Base-by-base conservation (phyloP, 768 basidiomycete species). In the Auricularia heimuer region DNA sequence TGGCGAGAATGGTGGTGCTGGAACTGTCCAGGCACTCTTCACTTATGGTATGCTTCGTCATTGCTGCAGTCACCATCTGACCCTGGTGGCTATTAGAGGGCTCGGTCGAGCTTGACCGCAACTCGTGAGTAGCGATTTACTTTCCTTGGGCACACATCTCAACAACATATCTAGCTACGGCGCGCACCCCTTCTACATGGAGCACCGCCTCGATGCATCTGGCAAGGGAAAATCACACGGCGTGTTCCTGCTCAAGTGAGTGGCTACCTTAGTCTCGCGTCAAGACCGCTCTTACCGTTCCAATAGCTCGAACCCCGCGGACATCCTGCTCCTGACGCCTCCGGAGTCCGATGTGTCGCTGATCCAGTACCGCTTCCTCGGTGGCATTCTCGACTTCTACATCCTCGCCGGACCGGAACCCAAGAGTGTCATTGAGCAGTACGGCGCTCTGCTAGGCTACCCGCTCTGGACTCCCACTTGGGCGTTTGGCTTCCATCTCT, bases 401-500 rank as follows among this genome's bases (percentile, higher is more conserved):
- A 75, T 87, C 39, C 66, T 75, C 37, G 66, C 77, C 8, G 81
- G 81, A 14, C 77, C 77, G 11, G 72, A 64, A 24, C 81, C 85
- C 29, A 76, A 76, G 56, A 73, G 74, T n/a, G 89, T 89, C 8
- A 81, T 88, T 61, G 81, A 87, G 67, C 89, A 92, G 73, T 89
- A 91, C 69, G 82, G 85, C 3, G 80, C 76, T 42, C 75, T 84
- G 16, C 78, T 88, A 33, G 89, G 89, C 3, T 75, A 82, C 45
- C 88, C 90, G 3, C 82, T 82, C 37, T 86, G 87, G 83, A 84
- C 85, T 71, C 89, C 89, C 2, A 77, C 78, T 37, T 92, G 88
- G 87, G 84, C 83, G 3, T 88, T 91, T 70, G 89, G 90, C 6
- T 89, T 89, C 77, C 89, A 92, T 67, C 79, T 89, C 68, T 89